Conservation (phyloP, 2,329 filamentous ascomycete species). For the Pestalotiopsis fici region DNA sequence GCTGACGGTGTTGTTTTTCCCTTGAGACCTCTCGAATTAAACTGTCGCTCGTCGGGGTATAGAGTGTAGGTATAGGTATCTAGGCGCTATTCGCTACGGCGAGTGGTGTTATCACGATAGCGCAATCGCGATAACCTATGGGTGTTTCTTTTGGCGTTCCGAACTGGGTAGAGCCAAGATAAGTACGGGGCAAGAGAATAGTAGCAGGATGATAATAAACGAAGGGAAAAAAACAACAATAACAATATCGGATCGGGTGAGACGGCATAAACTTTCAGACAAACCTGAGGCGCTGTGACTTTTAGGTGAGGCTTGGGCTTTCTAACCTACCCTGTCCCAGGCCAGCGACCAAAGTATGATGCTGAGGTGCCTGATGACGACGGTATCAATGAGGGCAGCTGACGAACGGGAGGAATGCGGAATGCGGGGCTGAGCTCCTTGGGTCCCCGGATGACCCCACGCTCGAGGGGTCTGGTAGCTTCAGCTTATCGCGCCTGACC, state of each 20-base stretch:
- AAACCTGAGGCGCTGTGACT: background rate
- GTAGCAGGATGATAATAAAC: background rate
- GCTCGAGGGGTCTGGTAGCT: background rate
- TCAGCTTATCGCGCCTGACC: conserved; percentile 3
- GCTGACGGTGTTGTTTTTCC: background rate
- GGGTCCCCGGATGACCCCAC: background rate
- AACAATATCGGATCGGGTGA: background rate
- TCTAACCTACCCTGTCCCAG: background rate
- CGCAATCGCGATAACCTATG: background rate
- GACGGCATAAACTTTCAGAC: background rate
- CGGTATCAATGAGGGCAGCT: background rate
- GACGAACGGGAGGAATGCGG: background rate
- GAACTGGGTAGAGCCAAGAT: background rate
- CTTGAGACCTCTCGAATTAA: background rate
- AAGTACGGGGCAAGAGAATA: background rate
- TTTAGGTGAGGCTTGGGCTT: background rate
- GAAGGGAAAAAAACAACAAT: background rate
- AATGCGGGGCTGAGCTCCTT: background rate
- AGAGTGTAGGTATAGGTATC: background rate
- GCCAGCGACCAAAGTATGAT: background rate
- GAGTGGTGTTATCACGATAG: background rate
- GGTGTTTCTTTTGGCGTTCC: background rate
- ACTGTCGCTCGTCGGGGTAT: background rate
- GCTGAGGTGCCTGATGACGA: background rate
- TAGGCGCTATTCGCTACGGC: background rate